A percentile compares a stretch with the other conserved stretches of the same genome.
Conservation (phyloP, 2,329 filamentous ascomycete species). For the Exophiala sp. region DNA sequence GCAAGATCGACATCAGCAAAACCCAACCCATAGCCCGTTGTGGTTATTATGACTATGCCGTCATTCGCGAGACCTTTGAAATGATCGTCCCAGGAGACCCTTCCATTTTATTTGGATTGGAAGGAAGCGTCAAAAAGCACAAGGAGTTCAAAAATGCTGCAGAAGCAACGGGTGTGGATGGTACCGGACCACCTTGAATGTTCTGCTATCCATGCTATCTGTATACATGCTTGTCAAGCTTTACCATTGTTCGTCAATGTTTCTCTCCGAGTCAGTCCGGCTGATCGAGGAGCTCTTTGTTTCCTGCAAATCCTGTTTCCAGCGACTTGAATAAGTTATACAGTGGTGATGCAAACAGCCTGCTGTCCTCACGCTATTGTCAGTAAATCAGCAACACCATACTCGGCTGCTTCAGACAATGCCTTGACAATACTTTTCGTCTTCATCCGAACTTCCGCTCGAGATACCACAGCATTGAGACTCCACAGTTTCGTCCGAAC, state of each 20-base stretch:
- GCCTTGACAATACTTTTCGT: slow-evolving; percentile 1
- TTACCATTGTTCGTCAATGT: background rate
- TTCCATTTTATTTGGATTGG: slow-evolving; percentile 37
- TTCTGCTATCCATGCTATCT: background rate
- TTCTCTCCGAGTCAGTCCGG: background rate
- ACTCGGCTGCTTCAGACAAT: background rate
- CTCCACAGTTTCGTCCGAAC: background rate
- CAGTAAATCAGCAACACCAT: background rate
- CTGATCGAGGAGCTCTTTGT: background rate
- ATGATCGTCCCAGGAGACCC: slow-evolving; percentile 49
- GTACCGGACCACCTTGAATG: slow-evolving; percentile 8
- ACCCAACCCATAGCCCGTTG: slow-evolving; percentile 58
- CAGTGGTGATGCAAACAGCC: background rate
- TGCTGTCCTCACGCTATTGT: background rate
- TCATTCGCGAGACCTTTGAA: slow-evolving; percentile 56
- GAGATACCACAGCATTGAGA: background rate
- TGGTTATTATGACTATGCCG: slow-evolving; percentile 59
- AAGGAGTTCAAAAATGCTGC: slow-evolving; percentile 26
- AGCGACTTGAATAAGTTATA: background rate
- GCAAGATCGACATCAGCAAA: slow-evolving; percentile 55
- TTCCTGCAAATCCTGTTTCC: background rate
- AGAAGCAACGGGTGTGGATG: slow-evolving; percentile 7
- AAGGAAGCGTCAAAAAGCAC: slow-evolving; percentile 36
- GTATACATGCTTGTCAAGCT: background rate
- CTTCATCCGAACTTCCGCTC: background rate